Evolutionary conservation across 805 yeast genomes (phyloP).

Genomic region (Kuraishia cidri): DNA sequence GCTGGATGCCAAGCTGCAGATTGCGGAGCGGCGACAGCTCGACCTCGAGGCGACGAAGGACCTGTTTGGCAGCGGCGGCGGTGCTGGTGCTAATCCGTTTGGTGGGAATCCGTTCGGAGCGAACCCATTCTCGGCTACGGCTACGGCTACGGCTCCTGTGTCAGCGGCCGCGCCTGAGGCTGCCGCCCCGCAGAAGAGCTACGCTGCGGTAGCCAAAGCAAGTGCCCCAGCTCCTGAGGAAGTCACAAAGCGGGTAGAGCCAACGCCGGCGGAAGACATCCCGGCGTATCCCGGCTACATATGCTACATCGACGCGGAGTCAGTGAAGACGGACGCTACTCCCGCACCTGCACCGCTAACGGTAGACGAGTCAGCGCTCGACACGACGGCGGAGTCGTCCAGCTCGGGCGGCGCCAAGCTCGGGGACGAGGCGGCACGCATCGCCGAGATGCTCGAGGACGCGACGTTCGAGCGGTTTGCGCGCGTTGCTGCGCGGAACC

Average conservation of each 20-base stretch:
- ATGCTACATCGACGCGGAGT: constrained; percentile 67
- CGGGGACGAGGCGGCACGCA: constrained; percentile 23
- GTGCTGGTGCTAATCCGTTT: constrained; percentile 14
- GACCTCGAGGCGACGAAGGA: constrained; percentile 24
- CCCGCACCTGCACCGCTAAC: constrained; percentile 28
- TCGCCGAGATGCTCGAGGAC: constrained; percentile 58
- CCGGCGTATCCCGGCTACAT: constrained; percentile 60
- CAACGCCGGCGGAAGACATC: constrained; percentile 11
- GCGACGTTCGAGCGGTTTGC: constrained; percentile 73
- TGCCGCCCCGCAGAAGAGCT: background rate
- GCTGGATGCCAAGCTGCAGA: constrained; percentile 32
- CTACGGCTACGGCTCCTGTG: constrained; percentile 4
- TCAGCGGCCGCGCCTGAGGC: constrained; percentile 1
- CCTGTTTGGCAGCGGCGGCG: constrained; percentile 18
- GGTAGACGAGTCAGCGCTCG: constrained; percentile 41
- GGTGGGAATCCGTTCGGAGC: constrained; percentile 22
- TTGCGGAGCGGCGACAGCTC: constrained; percentile 30
- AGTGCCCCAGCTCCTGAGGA: constrained; percentile 22
- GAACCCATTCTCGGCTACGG: constrained; percentile 29
- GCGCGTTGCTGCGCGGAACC: constrained; percentile 68
- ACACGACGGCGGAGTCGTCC: constrained; percentile 7
- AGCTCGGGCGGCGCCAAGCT: background rate
- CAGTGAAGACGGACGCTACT: constrained; percentile 39
- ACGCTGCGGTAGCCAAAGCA: constrained; percentile 2
- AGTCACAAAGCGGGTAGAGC: constrained; percentile 10